Percentiles rank a stretch among this genome's conserved stretches.
phyloP scores from a whole-genome alignment of 2,329 filamentous ascomycete species.

The Beauveria sp. region DNA sequence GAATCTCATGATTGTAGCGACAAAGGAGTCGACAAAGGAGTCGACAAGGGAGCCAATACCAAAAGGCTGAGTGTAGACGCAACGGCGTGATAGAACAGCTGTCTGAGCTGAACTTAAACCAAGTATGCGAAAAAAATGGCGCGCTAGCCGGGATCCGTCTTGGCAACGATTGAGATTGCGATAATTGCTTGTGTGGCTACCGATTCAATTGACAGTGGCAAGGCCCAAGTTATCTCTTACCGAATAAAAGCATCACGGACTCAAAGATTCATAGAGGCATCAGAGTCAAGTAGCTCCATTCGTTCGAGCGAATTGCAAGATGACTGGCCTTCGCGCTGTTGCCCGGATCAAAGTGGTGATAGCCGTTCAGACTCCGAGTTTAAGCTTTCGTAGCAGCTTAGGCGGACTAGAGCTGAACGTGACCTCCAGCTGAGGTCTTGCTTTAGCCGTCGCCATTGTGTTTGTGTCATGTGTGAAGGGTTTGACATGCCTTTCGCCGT shows the following conservation, averaged over 20 bases:
- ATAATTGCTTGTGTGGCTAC: neutral
- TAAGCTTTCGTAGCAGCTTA: neutral
- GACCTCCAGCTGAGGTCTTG: neutral
- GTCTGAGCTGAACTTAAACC: neutral
- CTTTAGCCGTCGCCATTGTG: neutral
- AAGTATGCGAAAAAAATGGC: neutral
- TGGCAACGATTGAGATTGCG: neutral
- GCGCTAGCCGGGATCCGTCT: neutral
- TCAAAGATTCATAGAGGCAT: no score
- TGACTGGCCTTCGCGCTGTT: no score
- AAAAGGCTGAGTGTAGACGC: no score
- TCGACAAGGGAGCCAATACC: neutral
- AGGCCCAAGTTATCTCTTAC: neutral
- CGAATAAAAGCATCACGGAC: no score
- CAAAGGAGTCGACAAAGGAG: neutral
- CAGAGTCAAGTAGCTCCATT: no score
- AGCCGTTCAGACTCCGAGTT: neutral
- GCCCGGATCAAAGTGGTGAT: neutral
- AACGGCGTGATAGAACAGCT: no score
- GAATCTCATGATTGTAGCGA: conserved; percentile 16
- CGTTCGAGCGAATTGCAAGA: no score
- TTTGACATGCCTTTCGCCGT: neutral
- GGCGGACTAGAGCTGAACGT: neutral
- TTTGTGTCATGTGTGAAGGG: neutral
- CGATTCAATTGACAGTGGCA: neutral